Evolutionary conservation across 768 basidiomycete species (phyloP).

Genomic region (Boletales sp.): DNA sequence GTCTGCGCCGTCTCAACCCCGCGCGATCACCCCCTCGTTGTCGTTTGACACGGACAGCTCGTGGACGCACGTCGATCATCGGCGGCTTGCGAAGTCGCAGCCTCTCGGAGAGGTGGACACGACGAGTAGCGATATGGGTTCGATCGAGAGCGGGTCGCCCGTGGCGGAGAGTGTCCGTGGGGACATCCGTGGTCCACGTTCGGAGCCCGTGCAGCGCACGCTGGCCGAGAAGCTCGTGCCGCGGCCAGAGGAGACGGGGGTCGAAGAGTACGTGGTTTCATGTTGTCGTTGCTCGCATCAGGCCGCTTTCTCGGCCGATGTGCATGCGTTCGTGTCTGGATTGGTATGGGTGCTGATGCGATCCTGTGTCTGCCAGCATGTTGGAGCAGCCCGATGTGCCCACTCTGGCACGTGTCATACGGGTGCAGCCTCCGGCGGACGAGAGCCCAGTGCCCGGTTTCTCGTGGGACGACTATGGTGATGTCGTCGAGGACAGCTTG

Average conservation of each 20-base stretch:
- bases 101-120: constrained; percentile 25
- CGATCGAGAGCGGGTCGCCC: constrained; percentile 44
- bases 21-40: constrained; percentile 14
- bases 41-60: constrained; percentile 52
- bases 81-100: constrained; percentile 17
- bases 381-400: constrained; percentile 56
- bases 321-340: neutral
- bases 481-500: constrained; percentile 40
- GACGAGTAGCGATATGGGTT: constrained; percentile 50
- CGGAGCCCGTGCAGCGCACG: constrained; percentile 33
- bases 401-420: constrained; percentile 62
- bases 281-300: too few species aligned
- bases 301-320: too few species aligned
- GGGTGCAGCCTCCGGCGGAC: constrained; percentile 53
- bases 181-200: constrained; percentile 29
- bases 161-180: constrained; percentile 28
- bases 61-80: constrained; percentile 69
- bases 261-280: constrained; percentile 56
- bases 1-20: constrained; percentile 9
- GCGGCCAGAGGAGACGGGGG: constrained; percentile 59
- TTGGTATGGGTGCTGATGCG: constrained; percentile 3
- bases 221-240: constrained; percentile 65
- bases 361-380: constrained; percentile 42
- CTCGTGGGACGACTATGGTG: constrained; percentile 78
- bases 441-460: constrained; percentile 63